Base-by-base conservation (phyloP, 345 rosid species). In the Eucalyptus pauciflora region DNA sequence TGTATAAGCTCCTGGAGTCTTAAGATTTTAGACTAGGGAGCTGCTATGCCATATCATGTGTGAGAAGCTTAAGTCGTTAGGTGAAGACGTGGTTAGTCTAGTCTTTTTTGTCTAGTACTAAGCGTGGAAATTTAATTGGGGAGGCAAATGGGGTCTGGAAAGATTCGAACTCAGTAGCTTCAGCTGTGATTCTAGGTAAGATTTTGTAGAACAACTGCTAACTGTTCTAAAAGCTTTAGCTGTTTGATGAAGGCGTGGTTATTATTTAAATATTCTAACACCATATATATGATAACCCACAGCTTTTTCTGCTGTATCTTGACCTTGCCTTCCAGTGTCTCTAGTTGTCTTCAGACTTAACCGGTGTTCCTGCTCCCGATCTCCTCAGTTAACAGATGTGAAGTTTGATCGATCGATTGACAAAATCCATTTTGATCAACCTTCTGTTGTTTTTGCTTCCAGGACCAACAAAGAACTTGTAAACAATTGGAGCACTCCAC, bases 391-490 rank as follows among this genome's bases (percentile, higher is more conserved):
- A 64, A n/a, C 41, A 64, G 76, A 64, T n/a, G 76, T n/a, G 41
- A 4, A 64, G 76, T 29, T 64, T 64, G 11, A 64, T 64, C 2
- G 41, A 64, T 64, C 20, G 20, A 64, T 64, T 64, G 76, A 64
- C 9, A 64, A 64, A 15, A 64, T n/a, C 37, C 76, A 64, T 64
- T 64, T 43, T 31, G 33, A 52, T 81, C 17, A 5, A 46, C 85
- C 46, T 64, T 5, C n/a, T 16, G n/a, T 31, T 45, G 52, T 33
- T 31, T 45, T 71, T 43, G 49, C 22, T 89, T 54, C 64, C 86
- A 96, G 99, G 92, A 92, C 89, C 60, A 96, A 95, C 90, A 64
- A 89, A 33, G 93, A 94, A 52, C 88, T 93, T 31, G 95, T 92
- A 15, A 94, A 81, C 91, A 93, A 91, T 89, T 43, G 92, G 87